Evolutionary conservation across 495 filamentous ascomycete genomes (phyloP).

Genomic region (Tuber aestivum): DNA sequence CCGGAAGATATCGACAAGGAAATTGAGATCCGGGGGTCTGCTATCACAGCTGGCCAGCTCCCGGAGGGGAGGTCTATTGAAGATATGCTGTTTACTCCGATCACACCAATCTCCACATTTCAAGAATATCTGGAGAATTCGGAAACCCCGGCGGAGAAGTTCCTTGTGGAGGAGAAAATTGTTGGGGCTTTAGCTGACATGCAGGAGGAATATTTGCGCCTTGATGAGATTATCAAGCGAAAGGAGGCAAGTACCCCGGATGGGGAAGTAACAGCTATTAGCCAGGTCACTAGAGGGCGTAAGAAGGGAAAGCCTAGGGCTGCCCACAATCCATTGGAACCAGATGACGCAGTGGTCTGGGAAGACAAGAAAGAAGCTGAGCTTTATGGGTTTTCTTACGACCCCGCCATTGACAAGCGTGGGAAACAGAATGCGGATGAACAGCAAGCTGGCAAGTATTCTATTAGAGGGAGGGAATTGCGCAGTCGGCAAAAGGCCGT

Average conservation of each 20-base stretch:
- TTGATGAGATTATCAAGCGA: conserved; percentile 34
- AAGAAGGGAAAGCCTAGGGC: conserved; percentile 21
- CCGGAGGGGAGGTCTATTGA: conserved; percentile 11
- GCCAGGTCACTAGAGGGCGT: conserved; percentile 18
- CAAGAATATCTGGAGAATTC: conserved; percentile 26
- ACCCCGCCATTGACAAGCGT: conserved; percentile 38
- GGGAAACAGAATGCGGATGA: conserved; percentile 37
- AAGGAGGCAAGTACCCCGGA: conserved; percentile 20
- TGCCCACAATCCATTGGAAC: conserved; percentile 28
- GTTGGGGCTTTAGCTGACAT: conserved; percentile 33
- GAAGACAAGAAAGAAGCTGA: conserved; percentile 42
- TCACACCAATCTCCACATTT: conserved; percentile 33
- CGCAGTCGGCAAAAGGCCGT: conserved; percentile 33
- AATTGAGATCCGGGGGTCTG: conserved; percentile 24
- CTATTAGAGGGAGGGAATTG: conserved; percentile 33
- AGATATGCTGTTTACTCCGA: conserved; percentile 24
- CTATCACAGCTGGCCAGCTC: conserved; percentile 25
- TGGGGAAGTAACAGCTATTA: conserved; percentile 18
- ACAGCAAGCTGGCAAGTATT: conserved; percentile 37
- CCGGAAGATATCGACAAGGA: conserved; percentile 25
- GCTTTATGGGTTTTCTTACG: conserved; percentile 38
- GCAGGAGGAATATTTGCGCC: conserved; percentile 30
- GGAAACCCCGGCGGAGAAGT: conserved; percentile 22
- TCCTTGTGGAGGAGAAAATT: conserved; percentile 37
- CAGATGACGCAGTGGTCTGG: conserved; percentile 34